Conservation (phyloP, 306 rosid species). For the Ormosia emarginata region DNA sequence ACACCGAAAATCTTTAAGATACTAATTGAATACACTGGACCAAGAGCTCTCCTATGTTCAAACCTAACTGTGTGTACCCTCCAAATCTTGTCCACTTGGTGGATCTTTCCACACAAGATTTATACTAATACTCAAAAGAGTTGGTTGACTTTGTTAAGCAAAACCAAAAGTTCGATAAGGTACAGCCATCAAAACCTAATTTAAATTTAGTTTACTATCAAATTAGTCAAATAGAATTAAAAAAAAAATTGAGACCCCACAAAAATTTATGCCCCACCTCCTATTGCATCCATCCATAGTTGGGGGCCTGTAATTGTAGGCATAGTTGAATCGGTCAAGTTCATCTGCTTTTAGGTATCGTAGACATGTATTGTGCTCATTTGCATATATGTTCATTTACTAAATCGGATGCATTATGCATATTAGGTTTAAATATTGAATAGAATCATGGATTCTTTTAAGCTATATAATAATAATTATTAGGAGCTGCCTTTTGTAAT, state of each 20-base stretch:
- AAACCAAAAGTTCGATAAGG: neutral
- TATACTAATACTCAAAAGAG: neutral
- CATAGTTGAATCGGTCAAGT: too few species aligned
- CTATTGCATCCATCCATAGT: too few species aligned
- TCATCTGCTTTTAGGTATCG: too few species aligned
- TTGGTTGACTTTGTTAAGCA: neutral
- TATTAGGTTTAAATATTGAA: constrained; percentile 16
- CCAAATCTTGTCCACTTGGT: neutral
- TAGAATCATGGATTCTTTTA: constrained; percentile 18
- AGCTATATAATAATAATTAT: neutral
- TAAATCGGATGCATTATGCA: too few species aligned
- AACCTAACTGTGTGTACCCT: neutral
- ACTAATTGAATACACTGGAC: neutral
- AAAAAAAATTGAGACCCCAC: too few species aligned
- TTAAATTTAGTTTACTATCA: neutral
- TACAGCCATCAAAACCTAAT: neutral
- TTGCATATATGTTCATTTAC: too few species aligned
- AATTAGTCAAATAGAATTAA: too few species aligned
- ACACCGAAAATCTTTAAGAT: neutral
- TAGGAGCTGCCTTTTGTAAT: neutral
- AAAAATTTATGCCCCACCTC: too few species aligned
- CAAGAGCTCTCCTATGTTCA: neutral
- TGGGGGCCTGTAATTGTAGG: too few species aligned
- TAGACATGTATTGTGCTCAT: too few species aligned
- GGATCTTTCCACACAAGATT: neutral